A percentile compares a stretch with the other conserved stretches of the same genome.
Conservation (phyloP, 78 protist species). For the Emiliania huxleyi region DNA sequence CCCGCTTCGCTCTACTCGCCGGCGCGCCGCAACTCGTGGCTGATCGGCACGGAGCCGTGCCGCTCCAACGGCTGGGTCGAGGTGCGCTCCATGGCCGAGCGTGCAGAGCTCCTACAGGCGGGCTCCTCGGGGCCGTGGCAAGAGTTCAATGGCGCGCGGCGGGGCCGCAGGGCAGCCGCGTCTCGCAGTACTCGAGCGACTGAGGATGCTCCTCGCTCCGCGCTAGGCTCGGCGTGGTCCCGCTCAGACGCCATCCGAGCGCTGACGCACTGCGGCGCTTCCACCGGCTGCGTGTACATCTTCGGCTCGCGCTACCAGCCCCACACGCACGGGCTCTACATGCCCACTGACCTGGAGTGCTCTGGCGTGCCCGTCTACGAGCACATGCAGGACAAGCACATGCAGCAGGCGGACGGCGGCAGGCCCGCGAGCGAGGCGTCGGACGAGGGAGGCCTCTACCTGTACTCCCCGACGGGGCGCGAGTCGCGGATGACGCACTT, state of each 20-base stretch:
- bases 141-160: constrained; percentile 1
- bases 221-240: not conserved
- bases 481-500: too few species aligned
- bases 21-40: not conserved
- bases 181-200: too few species aligned
- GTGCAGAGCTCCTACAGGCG: not conserved
- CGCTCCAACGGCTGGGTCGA: constrained; percentile 3
- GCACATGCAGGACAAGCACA: not conserved
- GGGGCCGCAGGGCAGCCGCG: too few species aligned
- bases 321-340: not conserved
- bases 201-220: too few species aligned
- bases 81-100: not conserved
- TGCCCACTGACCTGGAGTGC: not conserved
- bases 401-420: not conserved
- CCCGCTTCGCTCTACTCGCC: not conserved
- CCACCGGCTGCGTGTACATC: not conserved
- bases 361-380: not conserved
- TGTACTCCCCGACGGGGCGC: not conserved
- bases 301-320: not conserved
- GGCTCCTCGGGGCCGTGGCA: not conserved
- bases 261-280: not conserved
- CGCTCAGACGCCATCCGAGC: not conserved
- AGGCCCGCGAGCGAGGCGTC: not conserved
- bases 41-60: not conserved
- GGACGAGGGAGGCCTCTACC: not conserved